Evolutionary conservation across 441 rosid species (phyloP).

Genomic region (Gossypium trilobum): DNA sequence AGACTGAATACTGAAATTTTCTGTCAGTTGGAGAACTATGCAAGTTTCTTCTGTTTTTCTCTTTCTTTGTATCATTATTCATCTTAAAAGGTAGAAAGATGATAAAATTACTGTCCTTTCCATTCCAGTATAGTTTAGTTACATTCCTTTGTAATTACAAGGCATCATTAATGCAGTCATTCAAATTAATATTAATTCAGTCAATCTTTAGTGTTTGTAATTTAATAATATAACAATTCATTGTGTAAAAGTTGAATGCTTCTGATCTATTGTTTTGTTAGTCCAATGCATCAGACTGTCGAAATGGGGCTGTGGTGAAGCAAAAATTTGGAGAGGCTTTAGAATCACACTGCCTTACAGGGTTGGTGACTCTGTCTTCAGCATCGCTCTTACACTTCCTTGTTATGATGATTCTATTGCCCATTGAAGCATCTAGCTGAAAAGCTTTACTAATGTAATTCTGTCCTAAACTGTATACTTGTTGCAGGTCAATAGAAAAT

Average conservation of each 20-base stretch:
- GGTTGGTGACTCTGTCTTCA: conserved; percentile 42
- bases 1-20: neutral
- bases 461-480: conserved; percentile 17
- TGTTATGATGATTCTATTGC: neutral
- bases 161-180: neutral
- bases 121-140: neutral
- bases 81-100: neutral
- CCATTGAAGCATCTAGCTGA: neutral
- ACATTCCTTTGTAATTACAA: neutral
- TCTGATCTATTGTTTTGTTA: conserved; percentile 28
- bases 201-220: neutral
- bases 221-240: neutral
- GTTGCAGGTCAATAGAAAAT: conserved; percentile 55
- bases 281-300: conserved; percentile 84
- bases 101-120: neutral
- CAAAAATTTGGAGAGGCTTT: conserved; percentile 80
- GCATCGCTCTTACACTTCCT: conserved; percentile 12
- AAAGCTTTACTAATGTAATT: conserved; percentile 10
- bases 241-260: conserved; percentile 15
- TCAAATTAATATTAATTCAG: neutral
- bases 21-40: neutral
- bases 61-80: neutral
- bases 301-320: conserved; percentile 68
- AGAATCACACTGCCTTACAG: conserved; percentile 49
- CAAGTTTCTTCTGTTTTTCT: conserved; percentile 1